phyloP scores from a whole-genome alignment of 2,329 filamentous ascomycete genomes.

The Penicillium palitans region DNA sequence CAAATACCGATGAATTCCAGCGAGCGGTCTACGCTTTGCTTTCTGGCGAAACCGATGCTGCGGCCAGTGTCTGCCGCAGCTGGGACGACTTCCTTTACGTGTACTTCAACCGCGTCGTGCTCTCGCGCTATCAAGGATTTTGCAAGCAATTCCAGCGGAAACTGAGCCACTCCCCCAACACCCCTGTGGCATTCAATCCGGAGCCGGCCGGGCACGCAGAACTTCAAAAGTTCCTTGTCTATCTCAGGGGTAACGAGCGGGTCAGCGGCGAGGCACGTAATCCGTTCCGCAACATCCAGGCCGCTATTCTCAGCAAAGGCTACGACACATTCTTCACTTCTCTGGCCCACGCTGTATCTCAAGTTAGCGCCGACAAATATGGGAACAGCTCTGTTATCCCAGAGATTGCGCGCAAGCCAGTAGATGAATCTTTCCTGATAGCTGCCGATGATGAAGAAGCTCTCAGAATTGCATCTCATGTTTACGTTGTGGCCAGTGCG shows the following conservation, averaged over 20 bases:
- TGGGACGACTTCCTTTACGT: constrained; percentile 89
- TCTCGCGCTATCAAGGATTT: constrained; percentile 76
- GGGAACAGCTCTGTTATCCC: constrained; percentile 38
- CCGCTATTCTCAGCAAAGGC: constrained; percentile 44
- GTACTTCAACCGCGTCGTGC: constrained; percentile 81
- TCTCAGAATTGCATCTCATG: constrained; percentile 67
- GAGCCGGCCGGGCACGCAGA: constrained; percentile 52
- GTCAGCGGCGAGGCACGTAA: constrained; percentile 44
- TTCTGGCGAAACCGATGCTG: constrained; percentile 77
- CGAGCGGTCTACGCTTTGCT: constrained; percentile 86
- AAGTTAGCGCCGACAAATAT: constrained; percentile 30
- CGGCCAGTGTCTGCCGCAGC: constrained; percentile 71
- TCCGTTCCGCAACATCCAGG: constrained; percentile 48
- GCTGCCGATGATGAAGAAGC: constrained; percentile 55
- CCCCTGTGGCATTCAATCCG: constrained; percentile 56
- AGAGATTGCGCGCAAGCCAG: constrained; percentile 49
- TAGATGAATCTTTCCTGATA: constrained; percentile 51
- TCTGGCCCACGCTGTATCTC: constrained; percentile 44
- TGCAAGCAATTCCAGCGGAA: constrained; percentile 47
- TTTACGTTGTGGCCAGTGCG: constrained; percentile 65
- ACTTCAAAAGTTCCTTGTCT: constrained; percentile 41
- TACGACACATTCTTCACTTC: constrained; percentile 45
- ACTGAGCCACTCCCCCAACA: constrained; percentile 55
- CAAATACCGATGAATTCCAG: constrained; percentile 73
- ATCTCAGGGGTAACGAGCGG: constrained; percentile 37